Conservation (phyloP, 2,329 filamentous ascomycete species). For the Aspergillus hiratsukae region DNA sequence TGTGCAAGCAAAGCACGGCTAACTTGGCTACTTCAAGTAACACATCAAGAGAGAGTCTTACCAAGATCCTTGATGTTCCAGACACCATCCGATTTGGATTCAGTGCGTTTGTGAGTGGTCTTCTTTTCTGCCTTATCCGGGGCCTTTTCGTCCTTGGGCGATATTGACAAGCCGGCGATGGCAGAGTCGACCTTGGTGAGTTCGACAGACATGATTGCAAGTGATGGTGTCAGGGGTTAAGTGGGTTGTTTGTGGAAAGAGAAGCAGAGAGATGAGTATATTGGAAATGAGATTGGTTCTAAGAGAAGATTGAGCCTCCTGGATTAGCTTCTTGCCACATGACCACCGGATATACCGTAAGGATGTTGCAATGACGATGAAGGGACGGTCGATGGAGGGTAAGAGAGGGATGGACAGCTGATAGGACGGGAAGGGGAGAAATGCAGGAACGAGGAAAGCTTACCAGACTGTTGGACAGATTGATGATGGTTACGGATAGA, state of each 20-base stretch:
- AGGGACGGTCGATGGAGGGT: not conserved
- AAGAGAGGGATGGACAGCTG: not conserved
- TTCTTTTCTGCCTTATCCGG: constrained; percentile 46
- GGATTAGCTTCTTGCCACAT: not conserved
- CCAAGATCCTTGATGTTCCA: constrained; percentile 82
- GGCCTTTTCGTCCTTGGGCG: constrained; percentile 59
- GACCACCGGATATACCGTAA: constrained; percentile 5
- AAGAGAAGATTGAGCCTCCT: not conserved
- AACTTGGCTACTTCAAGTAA: not conserved
- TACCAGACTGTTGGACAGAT: constrained; percentile 4
- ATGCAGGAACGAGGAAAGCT: constrained; percentile 7
- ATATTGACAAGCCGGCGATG: constrained; percentile 70
- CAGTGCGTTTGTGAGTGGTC: constrained; percentile 61
- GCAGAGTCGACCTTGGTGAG: constrained; percentile 89
- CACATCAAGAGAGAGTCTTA: constrained; percentile 45
- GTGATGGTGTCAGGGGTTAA: not conserved
- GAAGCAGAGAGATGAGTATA: constrained; percentile 4
- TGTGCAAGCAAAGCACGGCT: not conserved
- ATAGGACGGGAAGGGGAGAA: not conserved
- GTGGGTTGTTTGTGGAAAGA: constrained; percentile 2
- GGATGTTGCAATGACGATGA: constrained; percentile 5
- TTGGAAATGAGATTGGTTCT: constrained; percentile 3
- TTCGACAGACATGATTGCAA: constrained; percentile 54
- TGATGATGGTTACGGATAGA: not conserved
- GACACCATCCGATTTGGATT: constrained; percentile 68